These are phyloP conservation scores for Thielaviopsis ethacetica DNA, from an alignment of 2,329 filamentous ascomycete genomes.

Conservation along the genomic window DNA sequence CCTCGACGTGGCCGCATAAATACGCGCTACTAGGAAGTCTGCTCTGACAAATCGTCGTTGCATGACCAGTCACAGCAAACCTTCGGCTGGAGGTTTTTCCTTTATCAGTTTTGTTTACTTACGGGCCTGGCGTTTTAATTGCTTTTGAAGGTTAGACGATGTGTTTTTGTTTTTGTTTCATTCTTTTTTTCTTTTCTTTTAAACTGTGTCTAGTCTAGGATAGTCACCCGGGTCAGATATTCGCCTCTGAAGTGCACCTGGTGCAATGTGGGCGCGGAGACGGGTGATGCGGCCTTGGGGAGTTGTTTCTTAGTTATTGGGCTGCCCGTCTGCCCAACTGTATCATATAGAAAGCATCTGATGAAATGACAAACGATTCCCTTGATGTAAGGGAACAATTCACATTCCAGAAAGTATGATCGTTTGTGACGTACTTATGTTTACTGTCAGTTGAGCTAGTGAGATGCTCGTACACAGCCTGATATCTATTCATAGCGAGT, in stretches of 20 bases:
- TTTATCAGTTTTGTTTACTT: conserved; percentile 1
- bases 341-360: conserved; percentile 8
- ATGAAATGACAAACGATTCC: conserved; percentile 3
- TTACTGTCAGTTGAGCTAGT: neutral
- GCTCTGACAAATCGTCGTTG: neutral
- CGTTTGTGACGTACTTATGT: neutral
- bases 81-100: neutral
- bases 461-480: neutral
- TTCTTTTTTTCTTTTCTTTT: neutral
- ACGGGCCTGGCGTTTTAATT: conserved; percentile 7
- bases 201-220: conserved; percentile 1
- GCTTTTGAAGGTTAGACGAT: neutral
- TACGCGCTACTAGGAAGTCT: neutral
- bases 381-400: neutral
- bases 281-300: neutral
- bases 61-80: neutral
- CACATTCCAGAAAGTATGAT: neutral
- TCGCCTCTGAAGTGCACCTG: neutral
- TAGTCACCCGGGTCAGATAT: neutral
- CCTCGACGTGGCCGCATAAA: neutral
- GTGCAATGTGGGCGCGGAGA: neutral
- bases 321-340: neutral
- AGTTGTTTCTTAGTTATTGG: neutral
- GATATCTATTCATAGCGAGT: neutral
- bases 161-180: neutral